phyloP scores from a whole-genome alignment of 2,329 filamentous ascomycete species.

The Albifimbria verrucaria region DNA sequence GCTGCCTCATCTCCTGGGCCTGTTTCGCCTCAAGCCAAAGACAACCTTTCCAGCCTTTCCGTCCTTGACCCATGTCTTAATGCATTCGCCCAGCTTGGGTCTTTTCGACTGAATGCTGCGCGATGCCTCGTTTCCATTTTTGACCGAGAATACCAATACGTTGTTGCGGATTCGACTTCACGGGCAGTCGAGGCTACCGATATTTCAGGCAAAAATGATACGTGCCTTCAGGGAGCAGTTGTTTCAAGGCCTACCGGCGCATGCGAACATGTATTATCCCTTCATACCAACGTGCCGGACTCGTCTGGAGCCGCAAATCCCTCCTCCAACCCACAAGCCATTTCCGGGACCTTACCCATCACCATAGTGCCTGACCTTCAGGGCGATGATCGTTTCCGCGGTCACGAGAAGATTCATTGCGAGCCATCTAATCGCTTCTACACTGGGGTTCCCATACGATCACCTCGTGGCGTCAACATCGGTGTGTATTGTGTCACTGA shows the following conservation, averaged over 20 bases:
- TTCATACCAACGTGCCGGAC: background rate
- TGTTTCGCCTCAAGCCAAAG: too few species aligned
- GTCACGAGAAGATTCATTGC: background rate
- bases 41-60: too few species aligned
- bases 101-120: background rate
- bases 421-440: background rate
- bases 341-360: background rate
- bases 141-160: background rate
- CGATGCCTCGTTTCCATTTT: background rate
- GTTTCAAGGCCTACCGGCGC: background rate
- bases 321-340: background rate
- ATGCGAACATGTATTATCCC: background rate
- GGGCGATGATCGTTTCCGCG: background rate
- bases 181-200: background rate
- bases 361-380: background rate
- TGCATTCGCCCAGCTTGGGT: background rate
- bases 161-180: too few species aligned
- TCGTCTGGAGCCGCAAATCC: background rate
- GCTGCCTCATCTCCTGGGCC: too few species aligned
- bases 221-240: background rate
- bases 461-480: background rate
- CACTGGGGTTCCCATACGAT: background rate
- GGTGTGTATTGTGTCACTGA: background rate
- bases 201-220: background rate
- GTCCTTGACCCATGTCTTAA: background rate